Evolutionary conservation across 768 basidiomycete species (phyloP).

Genomic region (Termitomyces titanicus): DNA sequence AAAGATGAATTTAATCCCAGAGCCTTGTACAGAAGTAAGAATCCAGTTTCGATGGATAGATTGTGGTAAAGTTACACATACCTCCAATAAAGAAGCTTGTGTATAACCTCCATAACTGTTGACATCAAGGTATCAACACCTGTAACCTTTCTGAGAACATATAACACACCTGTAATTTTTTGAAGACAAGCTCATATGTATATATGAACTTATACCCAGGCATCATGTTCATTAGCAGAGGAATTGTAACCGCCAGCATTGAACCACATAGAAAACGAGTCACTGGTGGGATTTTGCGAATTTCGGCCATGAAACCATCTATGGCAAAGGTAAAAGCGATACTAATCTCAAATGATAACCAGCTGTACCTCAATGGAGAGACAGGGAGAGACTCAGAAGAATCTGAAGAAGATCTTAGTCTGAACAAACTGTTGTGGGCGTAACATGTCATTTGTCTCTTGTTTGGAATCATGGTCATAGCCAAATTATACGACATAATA

Average conservation of each 20-base stretch:
- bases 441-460: background rate
- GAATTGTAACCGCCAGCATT: conserved; percentile 55
- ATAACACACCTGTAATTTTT: conserved; percentile 49
- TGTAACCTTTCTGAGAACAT: background rate
- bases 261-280: conserved; percentile 69
- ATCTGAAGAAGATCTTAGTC: no score
- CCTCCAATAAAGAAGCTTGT: conserved; percentile 76
- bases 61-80: conserved; percentile 24
- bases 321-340: conserved; percentile 21
- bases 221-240: conserved; percentile 52
- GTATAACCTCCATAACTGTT: conserved; percentile 68
- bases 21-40: conserved; percentile 22
- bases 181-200: conserved; percentile 37
- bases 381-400: background rate
- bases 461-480: background rate
- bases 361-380: no score
- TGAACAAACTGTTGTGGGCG: background rate
- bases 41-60: background rate
- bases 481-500: background rate
- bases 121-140: background rate
- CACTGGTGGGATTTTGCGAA: conserved; percentile 81
- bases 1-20: conserved; percentile 57
- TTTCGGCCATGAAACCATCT: conserved; percentile 51
- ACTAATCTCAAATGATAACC: no score
- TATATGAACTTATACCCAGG: conserved; percentile 55